Evolutionary conservation across 441 rosid genomes (phyloP).

Genomic region (Pelargonium cotyledonis): DNA sequence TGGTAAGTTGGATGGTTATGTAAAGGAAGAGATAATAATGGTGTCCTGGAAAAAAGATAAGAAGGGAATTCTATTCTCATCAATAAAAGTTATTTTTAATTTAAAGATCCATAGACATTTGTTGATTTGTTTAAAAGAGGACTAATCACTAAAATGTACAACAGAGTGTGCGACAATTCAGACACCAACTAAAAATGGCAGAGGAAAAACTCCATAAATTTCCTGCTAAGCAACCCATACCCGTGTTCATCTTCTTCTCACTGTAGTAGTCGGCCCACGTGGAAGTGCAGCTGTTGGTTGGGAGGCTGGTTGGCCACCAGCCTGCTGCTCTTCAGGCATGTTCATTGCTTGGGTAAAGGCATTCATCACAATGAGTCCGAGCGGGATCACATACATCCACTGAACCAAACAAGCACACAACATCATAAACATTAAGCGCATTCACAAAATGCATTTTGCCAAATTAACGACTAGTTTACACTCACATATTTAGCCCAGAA

Average conservation of each 20-base stretch:
- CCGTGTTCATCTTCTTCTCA: constrained; percentile 54
- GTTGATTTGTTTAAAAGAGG: too few relatives aligned
- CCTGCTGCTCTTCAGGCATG: constrained; percentile 60
- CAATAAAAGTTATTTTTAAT: neutral
- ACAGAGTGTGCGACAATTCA: neutral
- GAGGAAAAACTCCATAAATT: neutral
- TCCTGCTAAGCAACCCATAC: too few relatives aligned
- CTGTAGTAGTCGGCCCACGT: constrained; percentile 47
- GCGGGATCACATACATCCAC: constrained; percentile 96
- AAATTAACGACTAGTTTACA: constrained; percentile 4
- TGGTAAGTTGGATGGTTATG: too few relatives aligned
- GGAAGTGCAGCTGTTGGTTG: constrained; percentile 39
- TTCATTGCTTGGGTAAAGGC: constrained; percentile 89
- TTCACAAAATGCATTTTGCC: too few relatives aligned
- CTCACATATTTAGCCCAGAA: constrained; percentile 97
- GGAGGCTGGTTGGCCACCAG: constrained; percentile 44
- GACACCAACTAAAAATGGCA: neutral
- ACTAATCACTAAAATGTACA: too few relatives aligned
- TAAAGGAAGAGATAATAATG: too few relatives aligned
- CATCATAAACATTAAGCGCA: neutral
- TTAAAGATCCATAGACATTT: neutral
- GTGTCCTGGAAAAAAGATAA: too few relatives aligned
- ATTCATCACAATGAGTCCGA: constrained; percentile 82
- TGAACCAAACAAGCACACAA: constrained; percentile 21
- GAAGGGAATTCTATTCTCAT: too few relatives aligned